A percentile compares a stretch with the other conserved stretches of the same genome.
Evolutionary conservation across 495 filamentous ascomycete genomes (phyloP).

Genomic region (Hypoxylon cercidicola): DNA sequence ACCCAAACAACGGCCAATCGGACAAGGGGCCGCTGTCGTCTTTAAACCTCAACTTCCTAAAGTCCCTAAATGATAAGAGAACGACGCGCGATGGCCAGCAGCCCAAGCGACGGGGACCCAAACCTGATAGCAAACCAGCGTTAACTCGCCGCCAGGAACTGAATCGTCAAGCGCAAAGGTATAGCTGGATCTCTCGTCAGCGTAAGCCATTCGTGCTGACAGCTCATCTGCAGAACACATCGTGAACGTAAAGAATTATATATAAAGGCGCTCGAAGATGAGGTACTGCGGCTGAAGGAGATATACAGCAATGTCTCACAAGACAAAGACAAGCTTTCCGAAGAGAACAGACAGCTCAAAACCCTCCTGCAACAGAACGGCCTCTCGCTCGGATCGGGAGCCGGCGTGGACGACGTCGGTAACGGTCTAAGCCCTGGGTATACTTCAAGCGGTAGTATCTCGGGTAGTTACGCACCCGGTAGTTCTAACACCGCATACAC

Average conservation of each 20-base stretch:
- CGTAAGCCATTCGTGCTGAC: conserved; percentile 19
- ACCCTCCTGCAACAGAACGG: conserved; percentile 78
- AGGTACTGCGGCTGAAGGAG: conserved; percentile 78
- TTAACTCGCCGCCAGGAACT: conserved; percentile 93
- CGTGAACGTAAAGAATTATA: conserved; percentile 97
- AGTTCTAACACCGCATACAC: conserved; percentile 57
- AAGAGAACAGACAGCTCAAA: conserved; percentile 83
- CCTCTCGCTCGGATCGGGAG: conserved; percentile 58
- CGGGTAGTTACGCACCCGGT: conserved; percentile 61
- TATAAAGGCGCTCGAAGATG: conserved; percentile 90
- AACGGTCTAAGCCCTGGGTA: conserved; percentile 59
- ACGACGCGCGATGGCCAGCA: conserved; percentile 81
- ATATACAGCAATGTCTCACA: conserved; percentile 68
- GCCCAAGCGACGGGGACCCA: conserved; percentile 90
- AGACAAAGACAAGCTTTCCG: conserved; percentile 71
- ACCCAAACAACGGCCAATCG: conserved; percentile 42
- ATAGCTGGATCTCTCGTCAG: conserved; percentile 36
- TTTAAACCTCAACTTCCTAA: conserved; percentile 67
- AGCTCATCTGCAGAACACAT: conserved; percentile 71
- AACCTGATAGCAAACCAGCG: conserved; percentile 95
- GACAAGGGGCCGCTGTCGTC: conserved; percentile 64
- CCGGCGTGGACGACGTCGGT: conserved; percentile 57
- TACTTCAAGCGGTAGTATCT: conserved; percentile 65
- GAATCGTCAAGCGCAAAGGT: conserved; percentile 96
- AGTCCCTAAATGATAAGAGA: conserved; percentile 70